phyloP scores from a whole-genome alignment of 2,329 filamentous ascomycete genomes.

The Colletotrichum destructivum region DNA sequence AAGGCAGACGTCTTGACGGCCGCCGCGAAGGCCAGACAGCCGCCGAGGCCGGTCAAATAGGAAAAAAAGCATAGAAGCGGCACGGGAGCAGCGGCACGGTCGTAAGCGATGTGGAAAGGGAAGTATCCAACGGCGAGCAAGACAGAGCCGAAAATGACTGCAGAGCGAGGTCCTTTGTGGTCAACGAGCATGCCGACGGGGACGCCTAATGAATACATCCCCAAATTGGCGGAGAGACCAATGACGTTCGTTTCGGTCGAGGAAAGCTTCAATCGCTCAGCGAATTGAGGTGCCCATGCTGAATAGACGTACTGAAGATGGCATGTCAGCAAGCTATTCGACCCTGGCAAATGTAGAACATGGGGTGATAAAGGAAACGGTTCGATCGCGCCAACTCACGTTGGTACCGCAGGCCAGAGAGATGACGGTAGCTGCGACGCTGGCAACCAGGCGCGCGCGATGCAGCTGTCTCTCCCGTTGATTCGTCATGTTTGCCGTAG shows the following conservation, averaged over 20 bases:
- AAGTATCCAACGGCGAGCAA: conserved; percentile 87
- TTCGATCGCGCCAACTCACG: conserved; percentile 65
- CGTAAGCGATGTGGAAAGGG: conserved; percentile 85
- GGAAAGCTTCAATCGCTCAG: conserved; percentile 86
- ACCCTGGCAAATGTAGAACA: not conserved
- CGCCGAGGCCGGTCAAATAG: conserved; percentile 88
- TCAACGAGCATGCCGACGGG: conserved; percentile 92
- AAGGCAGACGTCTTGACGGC: conserved; percentile 89
- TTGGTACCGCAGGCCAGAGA: conserved; percentile 94
- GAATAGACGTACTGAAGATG: conserved; percentile 91
- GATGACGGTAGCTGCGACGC: conserved; percentile 86
- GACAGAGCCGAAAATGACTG: conserved; percentile 81
- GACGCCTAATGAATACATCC: conserved; percentile 94
- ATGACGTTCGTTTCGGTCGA: conserved; percentile 96
- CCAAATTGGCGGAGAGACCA: conserved; percentile 86
- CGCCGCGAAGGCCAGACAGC: conserved; percentile 91
- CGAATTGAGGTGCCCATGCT: conserved; percentile 97
- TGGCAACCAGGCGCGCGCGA: conserved; percentile 83
- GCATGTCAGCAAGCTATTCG: conserved; percentile 12
- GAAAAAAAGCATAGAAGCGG: conserved; percentile 83
- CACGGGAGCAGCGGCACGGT: conserved; percentile 74
- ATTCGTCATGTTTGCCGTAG: conserved; percentile 32
- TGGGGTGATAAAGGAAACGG: not conserved
- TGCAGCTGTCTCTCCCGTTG: conserved; percentile 64
- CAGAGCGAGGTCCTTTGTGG: conserved; percentile 82